Conservation (phyloP, 768 basidiomycete genomes). For the Cyclocybe cylindracea region DNA sequence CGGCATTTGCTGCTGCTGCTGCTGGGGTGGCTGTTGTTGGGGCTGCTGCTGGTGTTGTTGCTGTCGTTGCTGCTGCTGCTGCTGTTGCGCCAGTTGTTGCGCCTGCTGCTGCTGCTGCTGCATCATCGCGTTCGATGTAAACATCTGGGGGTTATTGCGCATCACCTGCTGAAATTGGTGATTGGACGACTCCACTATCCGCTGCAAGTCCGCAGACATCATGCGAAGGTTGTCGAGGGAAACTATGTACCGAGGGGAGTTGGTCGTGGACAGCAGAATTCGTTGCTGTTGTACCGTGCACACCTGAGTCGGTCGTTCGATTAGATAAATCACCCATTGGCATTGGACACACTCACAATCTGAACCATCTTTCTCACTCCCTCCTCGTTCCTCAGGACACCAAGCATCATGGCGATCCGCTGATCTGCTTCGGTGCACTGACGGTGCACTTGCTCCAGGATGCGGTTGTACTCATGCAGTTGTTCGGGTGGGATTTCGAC, state of each 20-base stretch:
- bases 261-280: slow-evolving; percentile 29
- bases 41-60: slow-evolving; percentile 11
- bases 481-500: slow-evolving; percentile 54
- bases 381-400: slow-evolving; percentile 49
- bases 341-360: slow-evolving; percentile 45
- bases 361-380: slow-evolving; percentile 49
- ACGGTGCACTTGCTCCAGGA: slow-evolving; percentile 52
- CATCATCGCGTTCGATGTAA: neutral
- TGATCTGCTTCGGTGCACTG: slow-evolving; percentile 48
- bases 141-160: neutral
- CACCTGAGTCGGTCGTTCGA: slow-evolving; percentile 25
- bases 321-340: slow-evolving; percentile 6
- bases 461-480: slow-evolving; percentile 48
- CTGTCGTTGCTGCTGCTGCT: slow-evolving; percentile 17
- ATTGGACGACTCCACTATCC: slow-evolving; percentile 41
- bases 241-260: slow-evolving; percentile 44
- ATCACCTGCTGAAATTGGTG: slow-evolving; percentile 19
- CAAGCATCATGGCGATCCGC: slow-evolving; percentile 47
- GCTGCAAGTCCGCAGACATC: slow-evolving; percentile 45
- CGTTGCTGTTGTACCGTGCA: slow-evolving; percentile 48
- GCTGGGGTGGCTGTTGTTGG: slow-evolving; percentile 17
- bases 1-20: slow-evolving; percentile 15
- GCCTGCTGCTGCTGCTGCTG: neutral
- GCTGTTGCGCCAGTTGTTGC: neutral
- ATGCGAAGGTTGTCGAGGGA: slow-evolving; percentile 37